These are phyloP conservation scores for Zygosaccharomyces pseudobailii DNA, from an alignment of 1,139 yeast genomes.

Conservation along the genomic window DNA sequence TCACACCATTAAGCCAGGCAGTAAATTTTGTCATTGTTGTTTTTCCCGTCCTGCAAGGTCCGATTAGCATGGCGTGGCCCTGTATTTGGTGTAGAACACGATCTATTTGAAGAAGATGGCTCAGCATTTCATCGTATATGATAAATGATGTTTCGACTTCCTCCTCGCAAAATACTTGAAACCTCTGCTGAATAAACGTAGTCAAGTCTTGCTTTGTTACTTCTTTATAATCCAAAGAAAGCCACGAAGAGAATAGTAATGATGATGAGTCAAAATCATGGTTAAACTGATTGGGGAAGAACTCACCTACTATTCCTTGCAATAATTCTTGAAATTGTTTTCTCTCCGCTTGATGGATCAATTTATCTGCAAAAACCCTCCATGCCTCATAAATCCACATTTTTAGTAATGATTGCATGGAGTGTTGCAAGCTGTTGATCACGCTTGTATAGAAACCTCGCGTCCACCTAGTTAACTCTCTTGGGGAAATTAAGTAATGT, in stretches of 20 bases:
- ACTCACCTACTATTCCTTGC: constrained; percentile 34
- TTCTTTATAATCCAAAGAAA: constrained; percentile 56
- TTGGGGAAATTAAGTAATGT: constrained; percentile 80
- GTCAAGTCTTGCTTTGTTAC: constrained; percentile 48
- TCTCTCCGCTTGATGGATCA: constrained; percentile 48
- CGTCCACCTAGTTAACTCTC: constrained; percentile 88
- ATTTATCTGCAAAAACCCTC: constrained; percentile 70
- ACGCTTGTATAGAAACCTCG: constrained; percentile 68
- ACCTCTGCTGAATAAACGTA: constrained; percentile 57
- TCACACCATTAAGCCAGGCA: constrained; percentile 85
- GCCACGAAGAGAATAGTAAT: constrained; percentile 64
- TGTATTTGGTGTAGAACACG: constrained; percentile 80
- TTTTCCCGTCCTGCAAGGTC: constrained; percentile 80
- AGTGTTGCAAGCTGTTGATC: constrained; percentile 32
- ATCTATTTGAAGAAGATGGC: constrained; percentile 74
- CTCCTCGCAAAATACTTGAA: constrained; percentile 72
- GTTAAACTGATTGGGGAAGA: constrained; percentile 48
- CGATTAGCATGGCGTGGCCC: constrained; percentile 88
- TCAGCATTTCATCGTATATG: constrained; percentile 66
- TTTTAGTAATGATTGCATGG: constrained; percentile 41
- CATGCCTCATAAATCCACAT: constrained; percentile 82
- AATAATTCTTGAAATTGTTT: constrained; percentile 50
- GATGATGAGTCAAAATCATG: constrained; percentile 45
- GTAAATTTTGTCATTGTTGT: constrained; percentile 74
- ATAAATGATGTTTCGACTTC: constrained; percentile 60